phyloP scores from a whole-genome alignment of 345 rosid genomes.

The Brassica carinata region DNA sequence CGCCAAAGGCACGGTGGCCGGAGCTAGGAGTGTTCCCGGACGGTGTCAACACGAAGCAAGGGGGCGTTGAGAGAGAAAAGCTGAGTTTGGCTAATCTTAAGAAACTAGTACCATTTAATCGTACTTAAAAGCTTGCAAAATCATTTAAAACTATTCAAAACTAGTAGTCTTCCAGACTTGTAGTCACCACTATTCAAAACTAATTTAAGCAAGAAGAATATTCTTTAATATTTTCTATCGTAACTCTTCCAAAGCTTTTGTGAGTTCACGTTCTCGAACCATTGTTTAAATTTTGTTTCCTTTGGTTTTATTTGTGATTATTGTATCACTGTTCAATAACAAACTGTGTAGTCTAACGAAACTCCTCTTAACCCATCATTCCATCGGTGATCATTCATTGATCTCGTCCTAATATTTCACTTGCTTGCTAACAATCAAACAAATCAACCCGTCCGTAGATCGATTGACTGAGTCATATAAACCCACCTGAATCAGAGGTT shows the following conservation, averaged over 20 bases:
- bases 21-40: no score
- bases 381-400: background rate
- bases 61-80: no score
- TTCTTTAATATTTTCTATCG: background rate
- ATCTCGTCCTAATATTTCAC: no score
- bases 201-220: background rate
- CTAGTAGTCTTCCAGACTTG: background rate
- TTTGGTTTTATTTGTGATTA: background rate
- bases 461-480: background rate
- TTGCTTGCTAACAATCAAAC: background rate
- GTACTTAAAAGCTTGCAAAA: no score
- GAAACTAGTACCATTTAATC: no score
- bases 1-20: no score
- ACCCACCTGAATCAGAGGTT: background rate
- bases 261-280: background rate
- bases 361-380: background rate
- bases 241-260: background rate
- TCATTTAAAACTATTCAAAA: background rate
- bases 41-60: no score
- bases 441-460: background rate
- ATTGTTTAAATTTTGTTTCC: background rate
- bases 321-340: no score
- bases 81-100: no score
- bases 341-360: no score
- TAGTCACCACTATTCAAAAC: background rate